Evolutionary conservation across 169 alveolate genomes (phyloP), one percentile per base, ranked within the genome.

Genomic region (Eimeria sp.): DNA sequence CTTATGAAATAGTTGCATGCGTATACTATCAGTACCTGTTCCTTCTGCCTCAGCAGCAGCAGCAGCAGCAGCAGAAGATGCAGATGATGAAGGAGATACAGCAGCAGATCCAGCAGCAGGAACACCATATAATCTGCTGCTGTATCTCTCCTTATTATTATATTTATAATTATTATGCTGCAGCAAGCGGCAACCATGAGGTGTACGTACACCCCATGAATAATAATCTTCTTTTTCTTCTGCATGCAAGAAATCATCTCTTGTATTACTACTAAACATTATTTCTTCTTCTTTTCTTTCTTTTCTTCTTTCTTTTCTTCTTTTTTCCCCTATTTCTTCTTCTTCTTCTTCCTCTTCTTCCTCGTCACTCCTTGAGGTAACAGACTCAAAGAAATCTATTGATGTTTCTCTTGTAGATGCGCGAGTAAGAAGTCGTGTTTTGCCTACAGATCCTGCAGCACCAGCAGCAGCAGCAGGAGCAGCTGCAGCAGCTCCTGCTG

Each of bases 141-240:
- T 34, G 40, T 34, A 34, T 34, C 40, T 34, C 40, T 34, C 40
- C 40, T 34, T 34, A 34, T 34, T 34, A 34, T 34, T 34, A 34
- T 34, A 34, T 34, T 34, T 34, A 34, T 34, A 34, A 34, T 34
- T n/a, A n/a, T n/a, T n/a, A n/a, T n/a, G n/a, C n/a, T 76, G 87
- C 63, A 5, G n/a, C 87, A 76, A 43, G 7, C 87, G 87, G 34
- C 87, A 76, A 40, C 87, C 87, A 11, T 63, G 87, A 40, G 87
- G 87, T 76, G 87, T 43, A 34, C 30, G 54, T 76, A 47, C 61
- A 49, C 63, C 45, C 13, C n/a, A 40, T 76, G 58, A 58, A 22
- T 4, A 6, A 16, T 13, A 9, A 43, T 22, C 47, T 70, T 70
- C 80, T 27, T 49, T 3, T 3, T 27, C 40, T 27, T 34, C 80